These are phyloP conservation scores for Russula foetens DNA, from an alignment of 768 basidiomycete species.

Conservation along the genomic window DNA sequence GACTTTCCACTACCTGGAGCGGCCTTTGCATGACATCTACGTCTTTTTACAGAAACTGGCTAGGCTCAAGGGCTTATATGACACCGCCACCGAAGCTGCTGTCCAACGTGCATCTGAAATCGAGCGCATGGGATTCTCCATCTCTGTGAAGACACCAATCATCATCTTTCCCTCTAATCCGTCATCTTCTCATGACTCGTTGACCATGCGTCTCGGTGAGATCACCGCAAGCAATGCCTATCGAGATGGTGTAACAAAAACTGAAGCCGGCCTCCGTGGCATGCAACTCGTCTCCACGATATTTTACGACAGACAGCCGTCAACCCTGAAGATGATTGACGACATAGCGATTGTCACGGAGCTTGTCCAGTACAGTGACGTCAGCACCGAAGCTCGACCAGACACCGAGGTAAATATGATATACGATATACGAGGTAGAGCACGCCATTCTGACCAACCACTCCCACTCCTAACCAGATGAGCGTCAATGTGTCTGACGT, in stretches of 20 bases:
- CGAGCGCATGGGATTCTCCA: slow-evolving; percentile 86
- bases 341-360: slow-evolving; percentile 73
- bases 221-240: slow-evolving; percentile 76
- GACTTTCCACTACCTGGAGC: slow-evolving; percentile 80
- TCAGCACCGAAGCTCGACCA: slow-evolving; percentile 47
- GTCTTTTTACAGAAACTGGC: slow-evolving; percentile 79
- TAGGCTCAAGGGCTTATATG: slow-evolving; percentile 87
- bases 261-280: slow-evolving; percentile 69
- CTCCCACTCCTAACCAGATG: slow-evolving; percentile 47
- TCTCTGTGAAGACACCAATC: slow-evolving; percentile 90
- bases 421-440: not conserved
- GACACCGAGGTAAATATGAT: slow-evolving; percentile 57
- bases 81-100: slow-evolving; percentile 88
- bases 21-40: slow-evolving; percentile 85
- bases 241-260: slow-evolving; percentile 46
- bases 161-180: slow-evolving; percentile 76
- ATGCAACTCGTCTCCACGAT: slow-evolving; percentile 71
- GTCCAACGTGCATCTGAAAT: slow-evolving; percentile 90
- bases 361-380: slow-evolving; percentile 51
- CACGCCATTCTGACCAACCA: not conserved
- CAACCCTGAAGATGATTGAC: slow-evolving; percentile 80
- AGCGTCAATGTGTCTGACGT: slow-evolving; percentile 72
- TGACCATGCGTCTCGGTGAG: slow-evolving; percentile 83
- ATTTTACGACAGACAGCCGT: slow-evolving; percentile 41
- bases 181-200: slow-evolving; percentile 49